phyloP scores from a whole-genome alignment of 257 asterid species.

The Solanum clarkiae region DNA sequence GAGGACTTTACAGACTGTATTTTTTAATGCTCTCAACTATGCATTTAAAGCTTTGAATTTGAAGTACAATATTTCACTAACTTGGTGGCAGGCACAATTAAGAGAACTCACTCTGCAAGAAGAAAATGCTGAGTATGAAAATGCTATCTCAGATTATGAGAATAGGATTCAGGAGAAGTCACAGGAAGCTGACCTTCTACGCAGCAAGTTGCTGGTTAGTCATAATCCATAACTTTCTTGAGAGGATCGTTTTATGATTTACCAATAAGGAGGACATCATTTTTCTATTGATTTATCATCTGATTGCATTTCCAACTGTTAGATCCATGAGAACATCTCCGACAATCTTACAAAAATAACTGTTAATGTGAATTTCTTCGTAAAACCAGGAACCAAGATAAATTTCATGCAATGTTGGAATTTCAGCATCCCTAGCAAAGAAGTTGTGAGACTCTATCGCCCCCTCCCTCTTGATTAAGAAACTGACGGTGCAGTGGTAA shows the following conservation, averaged over 20 bases:
- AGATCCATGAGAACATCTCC: background rate
- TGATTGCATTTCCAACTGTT: background rate
- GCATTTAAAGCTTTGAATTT: background rate
- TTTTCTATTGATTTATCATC: background rate
- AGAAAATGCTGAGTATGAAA: slow-evolving; percentile 76
- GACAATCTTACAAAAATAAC: background rate
- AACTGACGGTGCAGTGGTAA: background rate
- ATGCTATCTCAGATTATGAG: slow-evolving; percentile 53
- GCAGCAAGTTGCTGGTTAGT: slow-evolving; percentile 68
- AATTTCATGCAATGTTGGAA: background rate
- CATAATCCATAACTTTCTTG: background rate
- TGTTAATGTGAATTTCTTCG: background rate
- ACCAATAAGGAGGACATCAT: background rate
- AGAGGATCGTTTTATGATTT: background rate
- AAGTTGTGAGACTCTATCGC: background rate
- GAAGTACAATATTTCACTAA: background rate
- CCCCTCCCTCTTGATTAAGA: background rate
- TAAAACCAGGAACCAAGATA: background rate
- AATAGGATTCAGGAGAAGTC: slow-evolving; percentile 57
- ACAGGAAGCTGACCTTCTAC: slow-evolving; percentile 61
- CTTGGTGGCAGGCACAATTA: slow-evolving; percentile 39
- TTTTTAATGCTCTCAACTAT: background rate
- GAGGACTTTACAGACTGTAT: background rate
- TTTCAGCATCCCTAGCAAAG: background rate
- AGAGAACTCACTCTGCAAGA: slow-evolving; percentile 68